These are phyloP conservation scores for Colletotrichum godetiae DNA, from an alignment of 2,329 filamentous ascomycete species.

Conservation along the genomic window DNA sequence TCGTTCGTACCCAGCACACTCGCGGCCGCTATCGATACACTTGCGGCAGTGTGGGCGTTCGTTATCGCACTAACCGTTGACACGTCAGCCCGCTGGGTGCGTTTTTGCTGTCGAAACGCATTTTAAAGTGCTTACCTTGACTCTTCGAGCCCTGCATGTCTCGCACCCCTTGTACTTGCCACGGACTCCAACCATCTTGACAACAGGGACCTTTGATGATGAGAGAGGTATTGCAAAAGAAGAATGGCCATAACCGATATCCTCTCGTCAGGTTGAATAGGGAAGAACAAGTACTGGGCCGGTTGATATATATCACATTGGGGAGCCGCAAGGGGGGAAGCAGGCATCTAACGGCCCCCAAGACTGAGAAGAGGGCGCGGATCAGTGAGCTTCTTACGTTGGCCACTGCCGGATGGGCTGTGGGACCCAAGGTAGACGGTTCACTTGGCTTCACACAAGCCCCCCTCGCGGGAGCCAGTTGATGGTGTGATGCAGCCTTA, in stretches of 20 bases:
- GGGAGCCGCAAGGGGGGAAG: conserved; percentile 1
- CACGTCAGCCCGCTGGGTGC: conserved; percentile 14
- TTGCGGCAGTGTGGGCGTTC: conserved; percentile 70
- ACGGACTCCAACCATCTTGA: conserved; percentile 69
- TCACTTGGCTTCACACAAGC: conserved; percentile 13
- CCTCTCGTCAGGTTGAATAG: neutral
- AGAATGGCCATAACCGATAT: conserved; percentile 6
- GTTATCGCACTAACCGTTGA: conserved; percentile 66
- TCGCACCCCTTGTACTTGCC: conserved; percentile 75
- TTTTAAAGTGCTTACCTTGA: conserved; percentile 59
- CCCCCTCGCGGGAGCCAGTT: conserved; percentile 19
- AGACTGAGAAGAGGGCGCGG: neutral
- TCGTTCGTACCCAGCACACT: conserved; percentile 72
- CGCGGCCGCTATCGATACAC: conserved; percentile 66
- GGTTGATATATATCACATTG: conserved; percentile 23
- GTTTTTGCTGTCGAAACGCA: conserved; percentile 7
- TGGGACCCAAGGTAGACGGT: neutral
- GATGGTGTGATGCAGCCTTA: conserved; percentile 35
- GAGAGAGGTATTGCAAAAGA: neutral
- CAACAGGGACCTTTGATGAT: neutral
- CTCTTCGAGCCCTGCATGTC: conserved; percentile 68
- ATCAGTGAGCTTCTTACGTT: conserved; percentile 27
- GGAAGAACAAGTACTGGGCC: conserved; percentile 3
- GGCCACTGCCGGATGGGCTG: conserved; percentile 18
- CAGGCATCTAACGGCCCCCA: conserved; percentile 1